A percentile compares a stretch with the other conserved stretches of the same genome.
Evolutionary conservation across 1,284 basidiomycete species (phyloP).

Genomic region (Marasmius tenuissimus): DNA sequence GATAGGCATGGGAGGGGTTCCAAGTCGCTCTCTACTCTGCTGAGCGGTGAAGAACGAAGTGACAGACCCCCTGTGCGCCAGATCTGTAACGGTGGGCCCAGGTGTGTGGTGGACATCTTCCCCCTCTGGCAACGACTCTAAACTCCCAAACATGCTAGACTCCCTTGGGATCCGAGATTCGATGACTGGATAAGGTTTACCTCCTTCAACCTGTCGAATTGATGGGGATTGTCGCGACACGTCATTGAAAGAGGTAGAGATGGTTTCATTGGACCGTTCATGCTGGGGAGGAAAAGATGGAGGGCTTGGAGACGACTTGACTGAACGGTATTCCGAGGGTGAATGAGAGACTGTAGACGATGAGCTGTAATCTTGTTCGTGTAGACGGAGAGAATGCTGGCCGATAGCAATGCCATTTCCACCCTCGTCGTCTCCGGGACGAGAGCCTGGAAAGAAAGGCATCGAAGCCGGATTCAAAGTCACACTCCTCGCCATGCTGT

Average conservation of each 20-base stretch:
- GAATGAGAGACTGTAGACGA: slow-evolving; percentile 57
- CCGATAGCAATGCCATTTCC: slow-evolving; percentile 42
- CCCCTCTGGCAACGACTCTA: slow-evolving; percentile 55
- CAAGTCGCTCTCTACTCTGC: slow-evolving; percentile 29
- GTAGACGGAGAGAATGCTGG: slow-evolving; percentile 42
- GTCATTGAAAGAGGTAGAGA: slow-evolving; percentile 32
- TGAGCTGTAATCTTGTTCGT: slow-evolving; percentile 56
- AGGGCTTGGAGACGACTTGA: slow-evolving; percentile 70
- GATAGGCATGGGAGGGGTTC: slow-evolving; percentile 34
- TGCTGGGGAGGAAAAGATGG: slow-evolving; percentile 30
- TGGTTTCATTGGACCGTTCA: slow-evolving; percentile 26
- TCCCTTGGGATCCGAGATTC: slow-evolving; percentile 48
- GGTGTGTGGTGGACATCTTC: slow-evolving; percentile 42
- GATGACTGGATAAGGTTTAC: slow-evolving; percentile 40
- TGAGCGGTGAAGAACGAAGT: slow-evolving; percentile 34
- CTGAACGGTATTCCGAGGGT: slow-evolving; percentile 63
- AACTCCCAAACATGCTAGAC: slow-evolving; percentile 46
- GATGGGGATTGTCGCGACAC: slow-evolving; percentile 45
- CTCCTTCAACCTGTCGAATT: slow-evolving; percentile 45
- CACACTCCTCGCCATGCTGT: slow-evolving; percentile 68
- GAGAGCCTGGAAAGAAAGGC: slow-evolving; percentile 75
- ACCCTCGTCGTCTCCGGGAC: slow-evolving; percentile 54
- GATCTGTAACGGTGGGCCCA: slow-evolving; percentile 27
- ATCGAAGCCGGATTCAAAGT: slow-evolving; percentile 77
- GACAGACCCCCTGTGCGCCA: slow-evolving; percentile 26